Evolutionary conservation across 2,329 filamentous ascomycete species (phyloP), one percentile per base, ranked within the genome.

Genomic region (Elsinoe perseae): DNA sequence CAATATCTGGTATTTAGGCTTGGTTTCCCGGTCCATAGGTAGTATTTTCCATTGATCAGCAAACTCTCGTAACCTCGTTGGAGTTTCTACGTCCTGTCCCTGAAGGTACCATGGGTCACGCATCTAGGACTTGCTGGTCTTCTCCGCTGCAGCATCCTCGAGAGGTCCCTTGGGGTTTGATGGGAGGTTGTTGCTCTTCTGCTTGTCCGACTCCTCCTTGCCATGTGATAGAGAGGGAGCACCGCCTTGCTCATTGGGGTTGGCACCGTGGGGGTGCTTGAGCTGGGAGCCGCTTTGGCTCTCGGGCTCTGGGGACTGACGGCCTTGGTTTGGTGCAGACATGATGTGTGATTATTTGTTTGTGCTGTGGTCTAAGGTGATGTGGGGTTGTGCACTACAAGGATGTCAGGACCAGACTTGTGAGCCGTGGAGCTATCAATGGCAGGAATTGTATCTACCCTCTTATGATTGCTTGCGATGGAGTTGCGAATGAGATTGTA

Each of bases 291-390:
- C 84, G 34, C 77, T 74, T 72, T 89, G 87, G 62, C 70, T 68
- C 74, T 87, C 83, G 25, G 87, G 87, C 54, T 83, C 75, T 60
- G 89, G 90, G 28, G 89, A 95, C 73, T 95, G 80, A 67, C 84
- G 84, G 69, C 87, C 86, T 72, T 80, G 72, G 66, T 77, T 73
- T 62, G 75, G 79, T 57, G 80, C 77, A 64, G 86, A 84, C 86
- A 89, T 89, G 66, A 61, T 83, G 69, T 23, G 23, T 32, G 23
- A 21, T 42, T 23, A 18, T 34, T 50, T 44, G 40, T 25, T 56
- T 23, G 40, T 44, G 27, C 16, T 28, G 18, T 20, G 20, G 42
- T 16, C 3, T 8, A 4, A 20, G 9, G 40, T 54, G 16, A 16
- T 23, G n/a, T 3, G 50, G 20, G 20, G n/a, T 53, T 18, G 10